Base-by-base conservation (phyloP, 495 filamentous ascomycete species). In the Trichocladium uniseriatum region DNA sequence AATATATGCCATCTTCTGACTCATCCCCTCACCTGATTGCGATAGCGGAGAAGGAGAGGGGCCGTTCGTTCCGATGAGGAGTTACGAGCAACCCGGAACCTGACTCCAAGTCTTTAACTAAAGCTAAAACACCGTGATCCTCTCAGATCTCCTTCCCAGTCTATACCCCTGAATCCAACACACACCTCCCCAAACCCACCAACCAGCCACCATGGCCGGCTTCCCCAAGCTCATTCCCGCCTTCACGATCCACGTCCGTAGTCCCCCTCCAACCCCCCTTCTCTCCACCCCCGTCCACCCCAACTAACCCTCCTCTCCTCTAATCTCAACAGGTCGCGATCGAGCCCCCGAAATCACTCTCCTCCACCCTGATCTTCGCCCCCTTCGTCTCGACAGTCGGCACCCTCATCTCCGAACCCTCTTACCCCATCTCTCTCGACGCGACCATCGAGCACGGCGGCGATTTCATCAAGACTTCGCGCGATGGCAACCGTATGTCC, bases 151-250 rank as follows among this genome's bases (percentile, higher is more conserved):
- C 24, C 24, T 8, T 8, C 24, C 24, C 24, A 27, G 24, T 27
- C 24, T 27, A 27, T 4, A 27, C 24, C 24, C 3, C 24, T 8
- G 8, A 27, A n/a, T n/a, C n/a, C n/a, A n/a, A n/a, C n/a, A n/a
- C n/a, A n/a, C n/a, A n/a, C n/a, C n/a, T n/a, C n/a, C n/a, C n/a
- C n/a, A n/a, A n/a, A n/a, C n/a, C 10, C 31, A 21, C 8, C n/a
- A 11, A 32, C 16, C 11, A 37, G 9, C 18, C 45, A 55, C 38
- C 46, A 72, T 72, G 69, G 51, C 66, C 21, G 45, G 48, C 42
- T 71, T 72, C 44, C 61, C 69, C 46, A 71, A 66, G 48, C 65
- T 73, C 52, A 66, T 72, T 49, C 70, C 70, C 0, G 70, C 70
- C 55, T 73, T 73, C 53, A 67, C 62, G 39, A 55, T 63, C 31